Evolutionary conservation across 495 filamentous ascomycete species (phyloP).

Genomic region (Geoglossum glabrum): DNA sequence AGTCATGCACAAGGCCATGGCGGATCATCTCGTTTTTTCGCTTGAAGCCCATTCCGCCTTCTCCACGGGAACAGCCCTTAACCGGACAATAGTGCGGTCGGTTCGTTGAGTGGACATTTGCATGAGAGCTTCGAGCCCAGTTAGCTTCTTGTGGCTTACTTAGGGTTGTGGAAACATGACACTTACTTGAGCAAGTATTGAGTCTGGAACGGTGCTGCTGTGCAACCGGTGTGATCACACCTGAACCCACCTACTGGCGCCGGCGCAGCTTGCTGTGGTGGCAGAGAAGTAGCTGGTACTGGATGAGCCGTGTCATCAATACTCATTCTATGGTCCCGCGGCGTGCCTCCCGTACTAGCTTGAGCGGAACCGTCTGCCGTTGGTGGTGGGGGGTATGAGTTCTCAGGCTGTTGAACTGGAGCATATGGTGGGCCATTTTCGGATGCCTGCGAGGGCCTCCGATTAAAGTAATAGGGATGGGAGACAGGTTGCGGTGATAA

Average conservation of each 20-base stretch:
- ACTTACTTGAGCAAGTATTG: conserved; percentile 64
- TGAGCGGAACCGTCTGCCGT: not conserved
- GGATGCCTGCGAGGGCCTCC: conserved; percentile 15
- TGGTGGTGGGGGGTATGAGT: not conserved
- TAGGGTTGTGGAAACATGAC: not conserved
- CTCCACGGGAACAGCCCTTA: conserved; percentile 51
- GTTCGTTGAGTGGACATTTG: conserved; percentile 83
- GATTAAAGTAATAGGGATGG: conserved; percentile 12
- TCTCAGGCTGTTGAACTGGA: not conserved
- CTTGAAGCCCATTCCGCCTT: conserved; percentile 90
- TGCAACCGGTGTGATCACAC: conserved; percentile 59
- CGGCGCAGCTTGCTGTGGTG: not conserved
- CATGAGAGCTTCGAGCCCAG: conserved; percentile 61
- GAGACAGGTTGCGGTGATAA: conserved; percentile 2
- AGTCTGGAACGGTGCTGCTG: conserved; percentile 73
- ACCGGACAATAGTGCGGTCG: conserved; percentile 86
- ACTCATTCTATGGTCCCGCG: not conserved
- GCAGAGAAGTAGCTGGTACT: not conserved
- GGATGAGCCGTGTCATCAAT: not conserved
- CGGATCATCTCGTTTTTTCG: conserved; percentile 99
- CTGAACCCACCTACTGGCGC: conserved; percentile 23
- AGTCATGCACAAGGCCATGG: conserved; percentile 86
- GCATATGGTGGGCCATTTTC: conserved; percentile 11
- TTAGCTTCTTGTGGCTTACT: not conserved
- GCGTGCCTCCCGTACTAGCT: not conserved